Base-by-base conservation (phyloP, 78 protist species). In the Pelomyxa schiedti region DNA sequence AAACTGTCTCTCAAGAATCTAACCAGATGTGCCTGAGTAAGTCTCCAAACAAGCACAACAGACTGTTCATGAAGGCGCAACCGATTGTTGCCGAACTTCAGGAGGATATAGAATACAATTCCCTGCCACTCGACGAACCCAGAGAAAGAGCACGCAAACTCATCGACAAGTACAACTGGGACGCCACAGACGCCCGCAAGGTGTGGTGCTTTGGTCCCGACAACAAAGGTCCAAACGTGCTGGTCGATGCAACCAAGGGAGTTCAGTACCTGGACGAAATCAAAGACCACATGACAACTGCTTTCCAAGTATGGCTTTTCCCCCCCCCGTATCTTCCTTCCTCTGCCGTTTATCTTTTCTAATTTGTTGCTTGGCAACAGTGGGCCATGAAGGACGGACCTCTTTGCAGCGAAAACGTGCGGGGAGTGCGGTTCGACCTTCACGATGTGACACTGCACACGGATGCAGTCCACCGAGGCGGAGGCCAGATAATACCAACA, bases 391-490 rank as follows among this genome's bases (percentile, higher is more conserved):
- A 69, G 67, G 88, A 92, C 72, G 99, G 99, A 53, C 94, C 81
- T 1, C 76, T 95, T 22, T 94, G 97, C 86, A 94, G 88, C 65
- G 99, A 97, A 87, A 72, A 66, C 65, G n/a, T 96, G 79, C 91
- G 98, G 43, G 99, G 95, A 39, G 58, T 91, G 66, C 72, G 92
- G 63, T 80, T 92, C 83, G 38, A 92, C 87, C 1, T 97, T 35
- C 4, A 4, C 26, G 99, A 96, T 65, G 98, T 90, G 37, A 71
- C 79, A 4, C 83, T 95, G 30, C 95, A 87, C 86, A 86, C 99
- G 1, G 99, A 97, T 69, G 84, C 97, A 40, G 89, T 95, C 74
- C 99, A 95, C 84, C 90, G 99, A 28, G 98, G 99, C 37, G 88
- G 83, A 9, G 91, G 85, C 38, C 95, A 92, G 80, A 37, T 89